Percentiles rank a stretch among this genome's conserved stretches.
These are phyloP conservation scores for Brachypodium distachyon DNA, from an alignment of 202 grass and related monocot species.

Conservation along the genomic window DNA sequence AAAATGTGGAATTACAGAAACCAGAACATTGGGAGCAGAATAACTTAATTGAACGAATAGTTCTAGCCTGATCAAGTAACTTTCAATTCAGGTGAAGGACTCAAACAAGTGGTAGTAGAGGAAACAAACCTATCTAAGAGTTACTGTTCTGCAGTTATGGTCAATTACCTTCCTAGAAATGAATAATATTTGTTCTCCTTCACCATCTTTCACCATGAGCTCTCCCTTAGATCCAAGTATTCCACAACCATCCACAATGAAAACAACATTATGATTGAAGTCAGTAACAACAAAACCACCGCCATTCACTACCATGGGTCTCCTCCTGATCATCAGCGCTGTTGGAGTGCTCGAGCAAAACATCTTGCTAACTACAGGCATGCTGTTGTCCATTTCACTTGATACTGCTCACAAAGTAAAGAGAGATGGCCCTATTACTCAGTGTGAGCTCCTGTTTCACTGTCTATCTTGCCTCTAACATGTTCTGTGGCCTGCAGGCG, in stretches of 20 bases:
- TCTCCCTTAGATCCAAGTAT: conserved; percentile 70
- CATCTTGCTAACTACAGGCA: conserved; percentile 77
- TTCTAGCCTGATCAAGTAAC: conserved; percentile 2
- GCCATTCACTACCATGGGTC: conserved; percentile 59
- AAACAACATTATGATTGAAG: conserved; percentile 38
- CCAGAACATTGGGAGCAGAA: background rate
- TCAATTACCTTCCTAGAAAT: conserved; percentile 74
- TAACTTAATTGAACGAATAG: conserved; percentile 9
- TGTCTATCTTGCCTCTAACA: conserved; percentile 26
- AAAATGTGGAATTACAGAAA: background rate
- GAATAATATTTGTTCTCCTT: conserved; percentile 59
- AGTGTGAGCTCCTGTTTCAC: conserved; percentile 20
- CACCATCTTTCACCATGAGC: conserved; percentile 58
- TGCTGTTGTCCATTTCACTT: conserved; percentile 33
- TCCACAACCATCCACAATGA: conserved; percentile 76
- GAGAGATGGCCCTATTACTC: background rate
- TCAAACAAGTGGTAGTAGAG: background rate
- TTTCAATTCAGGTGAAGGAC: conserved; percentile 4
- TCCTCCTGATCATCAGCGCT: conserved; percentile 57
- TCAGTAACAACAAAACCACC: conserved; percentile 81
- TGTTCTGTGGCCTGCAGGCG: background rate
- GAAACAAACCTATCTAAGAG: background rate
- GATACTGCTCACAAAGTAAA: conserved; percentile 18
- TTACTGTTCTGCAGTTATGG: conserved; percentile 7
- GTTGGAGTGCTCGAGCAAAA: conserved; percentile 52